phyloP scores from a whole-genome alignment of 768 basidiomycete genomes.

The Fomitopsis pulvina region DNA sequence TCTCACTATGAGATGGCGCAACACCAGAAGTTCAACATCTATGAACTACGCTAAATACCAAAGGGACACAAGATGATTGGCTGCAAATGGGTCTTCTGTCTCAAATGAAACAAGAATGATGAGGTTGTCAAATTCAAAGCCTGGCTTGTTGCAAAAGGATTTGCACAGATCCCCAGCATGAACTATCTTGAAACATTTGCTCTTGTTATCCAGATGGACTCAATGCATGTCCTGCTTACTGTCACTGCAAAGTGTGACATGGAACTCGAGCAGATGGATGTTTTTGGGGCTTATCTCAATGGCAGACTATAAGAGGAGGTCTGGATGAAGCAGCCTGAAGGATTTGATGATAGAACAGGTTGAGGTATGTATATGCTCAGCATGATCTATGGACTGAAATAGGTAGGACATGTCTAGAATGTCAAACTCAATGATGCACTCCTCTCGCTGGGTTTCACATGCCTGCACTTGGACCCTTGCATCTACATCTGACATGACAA shows the following conservation, averaged over 20 bases:
- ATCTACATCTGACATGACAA: constrained; percentile 1
- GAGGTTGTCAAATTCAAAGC: constrained; percentile 24
- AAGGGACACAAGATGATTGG: constrained; percentile 11
- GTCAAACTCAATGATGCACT: neutral
- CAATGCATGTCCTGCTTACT: neutral
- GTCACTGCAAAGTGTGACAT: constrained; percentile 1
- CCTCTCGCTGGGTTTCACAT: neutral
- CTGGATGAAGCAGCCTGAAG: constrained; percentile 21
- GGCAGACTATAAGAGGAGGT: constrained; percentile 19
- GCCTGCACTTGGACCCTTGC: neutral
- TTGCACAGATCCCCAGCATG: constrained; percentile 22
- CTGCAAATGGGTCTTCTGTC: constrained; percentile 22
- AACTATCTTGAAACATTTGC: constrained; percentile 20
- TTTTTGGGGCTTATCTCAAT: constrained; percentile 14
- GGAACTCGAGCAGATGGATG: constrained; percentile 1
- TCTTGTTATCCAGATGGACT: neutral
- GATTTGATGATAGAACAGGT: neutral
- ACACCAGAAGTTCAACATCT: constrained; percentile 19
- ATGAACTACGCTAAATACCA: constrained; percentile 19
- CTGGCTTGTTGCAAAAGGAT: constrained; percentile 35
- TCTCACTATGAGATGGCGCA: constrained; percentile 3
- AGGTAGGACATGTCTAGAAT: constrained; percentile 14
- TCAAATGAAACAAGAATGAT: constrained; percentile 19
- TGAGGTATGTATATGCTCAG: neutral
- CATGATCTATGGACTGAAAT: constrained; percentile 11